A percentile compares a stretch with the other conserved stretches of the same genome.
phyloP scores from a whole-genome alignment of 495 filamentous ascomycete species.

The Daldinia childiae region DNA sequence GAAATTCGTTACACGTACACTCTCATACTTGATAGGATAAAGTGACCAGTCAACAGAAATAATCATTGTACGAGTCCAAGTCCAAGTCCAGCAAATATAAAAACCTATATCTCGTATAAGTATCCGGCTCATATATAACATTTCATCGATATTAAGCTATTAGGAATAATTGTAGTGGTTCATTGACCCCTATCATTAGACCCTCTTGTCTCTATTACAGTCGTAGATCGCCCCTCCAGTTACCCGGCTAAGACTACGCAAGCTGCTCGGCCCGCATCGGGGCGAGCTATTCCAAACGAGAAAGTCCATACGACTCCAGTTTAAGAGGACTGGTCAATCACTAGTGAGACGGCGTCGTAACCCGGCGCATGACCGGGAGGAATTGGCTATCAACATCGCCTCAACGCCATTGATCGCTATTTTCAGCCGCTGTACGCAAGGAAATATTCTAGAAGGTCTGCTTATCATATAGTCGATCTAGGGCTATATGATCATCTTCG shows the following conservation, averaged over 20 bases:
- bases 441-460: slow-evolving; percentile 29
- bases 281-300: slow-evolving; percentile 9
- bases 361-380: slow-evolving; percentile 1
- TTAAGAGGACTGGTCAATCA: neutral
- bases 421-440: slow-evolving; percentile 17
- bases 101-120: neutral
- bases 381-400: slow-evolving; percentile 6
- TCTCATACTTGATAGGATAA: neutral
- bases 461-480: neutral
- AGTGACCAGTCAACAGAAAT: neutral
- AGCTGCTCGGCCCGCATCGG: slow-evolving; percentile 16
- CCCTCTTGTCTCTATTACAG: slow-evolving; percentile 1
- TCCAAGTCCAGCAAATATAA: neutral
- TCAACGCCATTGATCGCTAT: slow-evolving; percentile 17
- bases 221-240: slow-evolving; percentile 8
- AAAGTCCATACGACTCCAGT: neutral
- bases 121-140: neutral
- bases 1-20: neutral
- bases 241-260: slow-evolving; percentile 8
- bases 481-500: neutral
- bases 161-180: neutral
- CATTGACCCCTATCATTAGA: neutral
- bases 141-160: neutral
- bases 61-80: neutral
- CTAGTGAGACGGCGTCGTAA: slow-evolving; percentile 19